Percentiles rank a stretch among this genome's conserved stretches.
phyloP scores from a whole-genome alignment of 106 monocot genomes.

The Phalaenopsis aphrodite region DNA sequence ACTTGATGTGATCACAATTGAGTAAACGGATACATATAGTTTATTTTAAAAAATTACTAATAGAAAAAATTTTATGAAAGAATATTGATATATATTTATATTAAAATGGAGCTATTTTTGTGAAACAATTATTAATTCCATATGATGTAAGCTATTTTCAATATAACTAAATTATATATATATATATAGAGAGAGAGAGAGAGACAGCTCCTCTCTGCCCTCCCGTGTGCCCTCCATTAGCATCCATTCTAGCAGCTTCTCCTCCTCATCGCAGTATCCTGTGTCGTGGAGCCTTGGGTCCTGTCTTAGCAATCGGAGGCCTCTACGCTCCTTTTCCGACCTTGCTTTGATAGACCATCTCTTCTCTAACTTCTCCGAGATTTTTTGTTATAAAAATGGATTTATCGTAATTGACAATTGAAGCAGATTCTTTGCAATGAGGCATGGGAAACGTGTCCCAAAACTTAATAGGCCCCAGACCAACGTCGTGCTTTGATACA shows the following conservation, averaged over 20 bases:
- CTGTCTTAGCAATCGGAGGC: background rate
- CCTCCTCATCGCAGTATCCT: background rate
- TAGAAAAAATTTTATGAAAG: too few species aligned
- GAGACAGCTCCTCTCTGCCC: constrained; percentile 48
- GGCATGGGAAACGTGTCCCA: constrained; percentile 85
- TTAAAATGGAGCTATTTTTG: too few species aligned
- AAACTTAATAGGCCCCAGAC: constrained; percentile 90
- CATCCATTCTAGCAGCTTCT: constrained; percentile 10
- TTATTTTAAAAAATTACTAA: too few species aligned
- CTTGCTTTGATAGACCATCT: constrained; percentile 24
- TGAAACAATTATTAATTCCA: too few species aligned
- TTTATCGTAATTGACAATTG: constrained; percentile 43
- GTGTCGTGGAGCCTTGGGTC: constrained; percentile 11
- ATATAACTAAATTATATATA: too few species aligned
- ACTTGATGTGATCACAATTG: too few species aligned
- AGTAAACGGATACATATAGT: too few species aligned
- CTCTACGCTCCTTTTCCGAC: constrained; percentile 51
- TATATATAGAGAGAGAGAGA: too few species aligned
- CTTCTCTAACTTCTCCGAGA: constrained; percentile 21
- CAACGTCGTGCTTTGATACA: constrained; percentile 82
- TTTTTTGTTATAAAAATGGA: constrained; percentile 25
- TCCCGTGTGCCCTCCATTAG: constrained; percentile 26
- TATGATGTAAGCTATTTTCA: too few species aligned
- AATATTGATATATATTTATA: too few species aligned
- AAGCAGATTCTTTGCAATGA: constrained; percentile 81